Evolutionary conservation across 768 basidiomycete genomes (phyloP), one percentile per base, ranked within the genome.

Genomic region (Suillus variegatus): DNA sequence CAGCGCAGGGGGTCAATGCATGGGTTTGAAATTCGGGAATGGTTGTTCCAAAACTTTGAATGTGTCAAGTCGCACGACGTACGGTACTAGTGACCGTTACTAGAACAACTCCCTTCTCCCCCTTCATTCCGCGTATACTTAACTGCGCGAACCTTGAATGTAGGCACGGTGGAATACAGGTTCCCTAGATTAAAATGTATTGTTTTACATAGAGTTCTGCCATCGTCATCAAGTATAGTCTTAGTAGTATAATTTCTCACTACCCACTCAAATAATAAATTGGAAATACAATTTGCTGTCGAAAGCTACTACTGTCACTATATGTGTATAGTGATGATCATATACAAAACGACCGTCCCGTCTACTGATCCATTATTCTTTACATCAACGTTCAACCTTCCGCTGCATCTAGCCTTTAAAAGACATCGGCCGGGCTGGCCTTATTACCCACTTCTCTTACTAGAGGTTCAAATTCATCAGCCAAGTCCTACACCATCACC

Each of bases 91-190:
- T 38, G 10, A 38, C 36, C 10, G 36, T 32, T 32, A 32, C 36
- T 8, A 8, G 36, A 36, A 38, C 8, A 38, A 38, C 1, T 38
- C 3, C 36, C 36, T 38, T 10, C 1, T 38, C 36, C 36, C 36
- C 36, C 36, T 38, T 38, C 8, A 3, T 38, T 38, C 5, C 10
- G 1, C 36, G 10, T 10, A 10, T 38, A 38, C 36, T 38, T 38
- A 38, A 38, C 10, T 38, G 36, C 3, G 0, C 9, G 36, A 38
- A 38, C 36, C 36, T 38, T 38, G 32, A 32, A 32, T 32, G 32
- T 32, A 32, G 32, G 36, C 9, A 2, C 81, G 41, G 14, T 7
- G 2, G 16, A 16, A 41, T 6, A 16, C 41, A 41, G 6, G 14
- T 1, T 41, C 41, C 10, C 16, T 41, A 41, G 6, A 16, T 41